phyloP scores from a whole-genome alignment of 345 rosid species.

The Bruguiera sexangula region DNA sequence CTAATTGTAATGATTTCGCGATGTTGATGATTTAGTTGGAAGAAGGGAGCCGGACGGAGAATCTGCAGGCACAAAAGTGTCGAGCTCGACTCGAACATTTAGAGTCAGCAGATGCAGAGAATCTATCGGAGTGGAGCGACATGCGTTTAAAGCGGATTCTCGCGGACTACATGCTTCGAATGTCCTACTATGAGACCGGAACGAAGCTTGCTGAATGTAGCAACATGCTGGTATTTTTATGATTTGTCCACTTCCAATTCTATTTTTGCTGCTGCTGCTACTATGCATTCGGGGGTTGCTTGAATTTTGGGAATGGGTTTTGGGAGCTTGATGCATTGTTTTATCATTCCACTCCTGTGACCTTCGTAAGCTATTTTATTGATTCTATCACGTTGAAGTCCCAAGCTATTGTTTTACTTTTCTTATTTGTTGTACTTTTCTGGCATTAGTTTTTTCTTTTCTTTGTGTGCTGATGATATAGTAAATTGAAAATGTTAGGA shows the following conservation, averaged over 20 bases:
- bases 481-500: constrained; percentile 45
- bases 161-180: constrained; percentile 89
- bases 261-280: background rate
- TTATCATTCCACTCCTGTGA: no score
- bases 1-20: background rate
- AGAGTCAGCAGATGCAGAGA: constrained; percentile 72
- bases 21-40: constrained; percentile 53
- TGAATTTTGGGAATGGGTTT: background rate
- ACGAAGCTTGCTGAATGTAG: constrained; percentile 65
- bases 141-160: constrained; percentile 75
- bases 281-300: no score
- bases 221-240: constrained; percentile 54
- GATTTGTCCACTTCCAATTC: background rate
- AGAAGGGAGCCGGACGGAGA: constrained; percentile 74
- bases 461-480: background rate
- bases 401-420: no score
- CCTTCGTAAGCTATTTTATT: no score
- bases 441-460: background rate
- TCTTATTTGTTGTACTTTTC: no score
- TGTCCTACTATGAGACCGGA: constrained; percentile 84
- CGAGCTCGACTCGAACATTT: constrained; percentile 86
- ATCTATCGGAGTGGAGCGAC: constrained; percentile 68
- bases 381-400: no score
- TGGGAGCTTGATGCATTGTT: no score
- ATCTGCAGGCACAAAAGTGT: constrained; percentile 79